Evolutionary conservation across 83 land plant genomes (phyloP).

Genomic region (Diphasiastrum complanatum): DNA sequence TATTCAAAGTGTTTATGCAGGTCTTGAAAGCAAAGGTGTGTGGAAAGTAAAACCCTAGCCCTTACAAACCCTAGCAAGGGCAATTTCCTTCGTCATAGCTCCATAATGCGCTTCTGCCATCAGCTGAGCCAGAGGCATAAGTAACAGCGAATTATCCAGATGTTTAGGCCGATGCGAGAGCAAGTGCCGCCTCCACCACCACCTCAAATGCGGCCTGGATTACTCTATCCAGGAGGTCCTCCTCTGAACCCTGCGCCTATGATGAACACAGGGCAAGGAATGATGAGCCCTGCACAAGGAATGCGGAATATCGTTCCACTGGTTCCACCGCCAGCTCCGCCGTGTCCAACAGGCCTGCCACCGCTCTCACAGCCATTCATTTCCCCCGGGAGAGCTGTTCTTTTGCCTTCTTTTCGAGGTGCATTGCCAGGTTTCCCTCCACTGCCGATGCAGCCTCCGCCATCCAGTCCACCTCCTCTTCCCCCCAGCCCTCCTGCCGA

Average conservation of each 20-base stretch:
- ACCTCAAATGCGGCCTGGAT: no score
- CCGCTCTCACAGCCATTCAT: neutral
- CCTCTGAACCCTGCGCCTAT: neutral
- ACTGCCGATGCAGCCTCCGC: slow-evolving; percentile 23
- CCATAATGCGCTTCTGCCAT: no score
- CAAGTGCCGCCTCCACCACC: slow-evolving; percentile 20
- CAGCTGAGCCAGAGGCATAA: no score
- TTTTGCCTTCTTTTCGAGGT: slow-evolving; percentile 2
- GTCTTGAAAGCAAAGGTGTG: no score
- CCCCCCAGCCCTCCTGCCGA: slow-evolving; percentile 8
- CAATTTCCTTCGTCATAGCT: no score
- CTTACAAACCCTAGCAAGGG: no score
- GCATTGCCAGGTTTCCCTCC: slow-evolving; percentile 7
- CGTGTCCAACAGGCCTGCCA: slow-evolving; percentile 9
- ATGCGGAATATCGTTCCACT: slow-evolving; percentile 11
- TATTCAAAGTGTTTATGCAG: no score
- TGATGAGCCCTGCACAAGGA: neutral
- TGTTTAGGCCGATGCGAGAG: neutral
- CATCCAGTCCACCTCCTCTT: slow-evolving; percentile 32
- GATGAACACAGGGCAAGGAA: no score
- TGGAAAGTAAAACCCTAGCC: no score
- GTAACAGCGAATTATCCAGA: no score
- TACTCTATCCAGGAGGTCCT: slow-evolving; percentile 18
- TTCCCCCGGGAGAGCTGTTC: neutral
- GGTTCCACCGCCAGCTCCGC: slow-evolving; percentile 19